Evolutionary conservation across 2,329 filamentous ascomycete species (phyloP).

Genomic region (Aspergillus uvarum): DNA sequence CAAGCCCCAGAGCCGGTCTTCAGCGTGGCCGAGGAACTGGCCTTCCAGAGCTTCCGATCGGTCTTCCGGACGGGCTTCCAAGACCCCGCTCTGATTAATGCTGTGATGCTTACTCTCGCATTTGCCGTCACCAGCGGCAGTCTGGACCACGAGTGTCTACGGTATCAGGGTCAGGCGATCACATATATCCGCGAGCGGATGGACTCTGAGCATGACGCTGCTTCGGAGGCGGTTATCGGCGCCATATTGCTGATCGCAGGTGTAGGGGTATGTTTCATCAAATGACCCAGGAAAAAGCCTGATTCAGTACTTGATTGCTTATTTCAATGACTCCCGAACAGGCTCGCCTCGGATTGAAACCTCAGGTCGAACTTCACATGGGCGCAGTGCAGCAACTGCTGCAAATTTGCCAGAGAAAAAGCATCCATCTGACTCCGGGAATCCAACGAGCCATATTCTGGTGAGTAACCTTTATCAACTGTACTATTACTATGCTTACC

Average conservation of each 20-base stretch:
- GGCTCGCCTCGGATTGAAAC: conserved; percentile 1
- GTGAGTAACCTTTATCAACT: not conserved
- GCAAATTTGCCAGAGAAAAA: not conserved
- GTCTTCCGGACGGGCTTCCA: conserved; percentile 6
- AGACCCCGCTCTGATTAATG: conserved; percentile 6
- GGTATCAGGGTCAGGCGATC: conserved; percentile 5
- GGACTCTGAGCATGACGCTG: not conserved
- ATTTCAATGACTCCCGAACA: not conserved
- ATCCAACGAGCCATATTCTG: conserved; percentile 9
- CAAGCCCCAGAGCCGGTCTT: conserved; percentile 9
- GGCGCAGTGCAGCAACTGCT: conserved; percentile 6
- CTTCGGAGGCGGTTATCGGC: conserved; percentile 4
- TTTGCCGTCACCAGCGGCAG: not conserved
- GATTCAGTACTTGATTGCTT: not conserved
- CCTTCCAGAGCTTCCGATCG: conserved; percentile 5
- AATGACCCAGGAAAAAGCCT: too few species aligned
- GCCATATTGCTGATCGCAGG: conserved; percentile 5
- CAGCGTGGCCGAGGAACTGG: conserved; percentile 6
- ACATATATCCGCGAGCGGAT: conserved; percentile 8
- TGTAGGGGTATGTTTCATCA: not conserved
- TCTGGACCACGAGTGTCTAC: conserved; percentile 2
- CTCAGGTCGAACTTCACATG: conserved; percentile 7
- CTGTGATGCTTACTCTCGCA: conserved; percentile 2
- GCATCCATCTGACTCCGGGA: conserved; percentile 3
- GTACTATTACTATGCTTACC: too few species aligned